A percentile compares a stretch with the other conserved stretches of the same genome.
phyloP scores from a whole-genome alignment of 2,329 filamentous ascomycete genomes.

The Verticillium dahliae region DNA sequence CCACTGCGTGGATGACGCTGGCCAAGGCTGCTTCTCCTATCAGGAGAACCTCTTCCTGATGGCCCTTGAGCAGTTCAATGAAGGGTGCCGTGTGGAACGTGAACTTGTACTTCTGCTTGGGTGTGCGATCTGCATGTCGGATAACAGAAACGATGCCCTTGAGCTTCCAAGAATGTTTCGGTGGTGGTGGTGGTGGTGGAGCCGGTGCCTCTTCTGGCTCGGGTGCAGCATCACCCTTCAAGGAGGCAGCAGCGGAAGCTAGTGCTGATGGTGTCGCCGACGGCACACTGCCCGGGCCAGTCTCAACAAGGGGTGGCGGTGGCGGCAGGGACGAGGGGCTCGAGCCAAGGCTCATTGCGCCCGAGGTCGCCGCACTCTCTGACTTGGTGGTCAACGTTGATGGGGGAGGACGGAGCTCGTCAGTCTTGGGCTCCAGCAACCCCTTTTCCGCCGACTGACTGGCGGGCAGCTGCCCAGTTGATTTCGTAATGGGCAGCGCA shows the following conservation, averaged over 20 bases:
- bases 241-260: slow-evolving; percentile 28
- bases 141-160: slow-evolving; percentile 98
- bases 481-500: slow-evolving; percentile 5
- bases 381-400: slow-evolving; percentile 22
- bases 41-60: slow-evolving; percentile 91
- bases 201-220: slow-evolving; percentile 39
- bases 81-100: slow-evolving; percentile 97
- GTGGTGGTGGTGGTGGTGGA: slow-evolving; percentile 47
- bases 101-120: slow-evolving; percentile 99
- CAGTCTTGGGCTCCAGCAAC: slow-evolving; percentile 8
- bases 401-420: slow-evolving; percentile 7
- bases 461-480: neutral
- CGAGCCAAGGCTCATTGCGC: slow-evolving; percentile 26
- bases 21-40: slow-evolving; percentile 85
- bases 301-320: slow-evolving; percentile 15
- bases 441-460: slow-evolving; percentile 5
- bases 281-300: slow-evolving; percentile 18
- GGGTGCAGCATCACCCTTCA: slow-evolving; percentile 22
- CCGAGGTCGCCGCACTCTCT: slow-evolving; percentile 23
- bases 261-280: slow-evolving; percentile 31
- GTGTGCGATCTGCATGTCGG: slow-evolving; percentile 91
- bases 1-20: slow-evolving; percentile 85
- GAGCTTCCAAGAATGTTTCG: slow-evolving; percentile 94
- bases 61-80: slow-evolving; percentile 87
- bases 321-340: slow-evolving; percentile 25